Conservation (phyloP, 805 yeast species). For the Candida krabiensis region DNA sequence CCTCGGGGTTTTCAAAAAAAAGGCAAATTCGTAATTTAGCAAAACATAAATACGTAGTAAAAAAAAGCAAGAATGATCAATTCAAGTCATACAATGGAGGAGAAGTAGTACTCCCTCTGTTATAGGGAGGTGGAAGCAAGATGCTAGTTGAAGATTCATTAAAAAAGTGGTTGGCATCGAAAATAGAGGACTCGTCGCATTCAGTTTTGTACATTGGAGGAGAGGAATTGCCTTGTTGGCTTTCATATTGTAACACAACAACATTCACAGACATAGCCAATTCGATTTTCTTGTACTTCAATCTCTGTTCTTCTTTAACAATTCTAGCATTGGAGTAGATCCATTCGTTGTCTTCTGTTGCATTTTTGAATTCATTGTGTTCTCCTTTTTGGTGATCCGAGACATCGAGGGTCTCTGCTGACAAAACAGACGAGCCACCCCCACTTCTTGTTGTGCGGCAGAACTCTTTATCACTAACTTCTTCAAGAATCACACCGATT, state of each 20-base stretch:
- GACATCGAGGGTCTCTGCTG: slow-evolving; percentile 8
- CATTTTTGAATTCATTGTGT: slow-evolving; percentile 4
- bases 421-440: slow-evolving; percentile 7
- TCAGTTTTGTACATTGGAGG: slow-evolving; percentile 20
- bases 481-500: slow-evolving; percentile 11
- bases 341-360: slow-evolving; percentile 19
- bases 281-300: slow-evolving; percentile 20
- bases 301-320: slow-evolving; percentile 15
- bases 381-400: not conserved
- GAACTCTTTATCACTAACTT: slow-evolving; percentile 1
- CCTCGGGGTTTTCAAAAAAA: too few relatives aligned
- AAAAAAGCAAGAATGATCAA: too few relatives aligned
- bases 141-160: not conserved
- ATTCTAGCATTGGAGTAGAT: slow-evolving; percentile 20
- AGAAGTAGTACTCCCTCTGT: too few relatives aligned
- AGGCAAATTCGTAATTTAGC: too few relatives aligned
- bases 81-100: too few relatives aligned
- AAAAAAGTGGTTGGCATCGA: slow-evolving; percentile 5
- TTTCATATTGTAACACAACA: slow-evolving; percentile 18
- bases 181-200: slow-evolving; percentile 4
- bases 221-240: slow-evolving; percentile 22
- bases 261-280: slow-evolving; percentile 22
- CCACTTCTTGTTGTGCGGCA: slow-evolving; percentile 2
- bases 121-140: slow-evolving; percentile 23
- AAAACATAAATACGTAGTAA: too few relatives aligned